Percentiles rank a stretch among this genome's conserved stretches.
Conservation (phyloP, 805 yeast species). For the Wickerhamiella occidentalis region DNA sequence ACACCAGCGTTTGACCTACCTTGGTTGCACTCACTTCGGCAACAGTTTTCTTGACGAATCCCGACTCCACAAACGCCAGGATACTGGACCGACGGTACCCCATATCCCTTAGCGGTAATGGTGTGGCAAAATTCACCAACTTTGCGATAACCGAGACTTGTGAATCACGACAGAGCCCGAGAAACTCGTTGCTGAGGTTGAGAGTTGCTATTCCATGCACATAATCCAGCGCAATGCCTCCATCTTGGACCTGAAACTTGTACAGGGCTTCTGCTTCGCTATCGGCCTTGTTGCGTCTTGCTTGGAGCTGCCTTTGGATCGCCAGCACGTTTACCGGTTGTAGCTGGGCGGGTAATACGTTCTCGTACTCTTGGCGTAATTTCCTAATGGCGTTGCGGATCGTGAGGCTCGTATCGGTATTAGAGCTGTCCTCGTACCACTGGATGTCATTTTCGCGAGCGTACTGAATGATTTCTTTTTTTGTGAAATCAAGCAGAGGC, state of each 20-base stretch:
- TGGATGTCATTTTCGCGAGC: constrained; percentile 32
- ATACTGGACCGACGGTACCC: constrained; percentile 13
- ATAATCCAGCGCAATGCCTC: background rate
- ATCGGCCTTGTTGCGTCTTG: constrained; percentile 10
- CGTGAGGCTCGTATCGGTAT: constrained; percentile 42
- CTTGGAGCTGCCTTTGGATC: constrained; percentile 2
- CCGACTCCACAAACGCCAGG: background rate
- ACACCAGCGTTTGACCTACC: background rate
- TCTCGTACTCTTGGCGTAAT: constrained; percentile 29
- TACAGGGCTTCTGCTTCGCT: constrained; percentile 2
- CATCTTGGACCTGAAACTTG: background rate
- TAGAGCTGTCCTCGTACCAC: constrained; percentile 68
- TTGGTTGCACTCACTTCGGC: background rate
- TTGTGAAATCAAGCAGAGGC: constrained; percentile 42
- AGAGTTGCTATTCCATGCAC: background rate
- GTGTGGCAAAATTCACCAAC: constrained; percentile 17
- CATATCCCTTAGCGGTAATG: constrained; percentile 11
- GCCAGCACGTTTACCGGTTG: background rate
- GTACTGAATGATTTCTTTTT: constrained; percentile 35
- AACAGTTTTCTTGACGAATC: background rate
- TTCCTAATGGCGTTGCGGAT: constrained; percentile 44
- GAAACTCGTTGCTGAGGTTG: background rate
- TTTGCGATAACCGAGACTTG: constrained; percentile 12
- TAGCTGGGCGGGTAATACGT: constrained; percentile 4
- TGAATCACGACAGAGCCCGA: background rate